Evolutionary conservation across 345 rosid genomes (phyloP).

Genomic region (Sisymbrium altissimum): DNA sequence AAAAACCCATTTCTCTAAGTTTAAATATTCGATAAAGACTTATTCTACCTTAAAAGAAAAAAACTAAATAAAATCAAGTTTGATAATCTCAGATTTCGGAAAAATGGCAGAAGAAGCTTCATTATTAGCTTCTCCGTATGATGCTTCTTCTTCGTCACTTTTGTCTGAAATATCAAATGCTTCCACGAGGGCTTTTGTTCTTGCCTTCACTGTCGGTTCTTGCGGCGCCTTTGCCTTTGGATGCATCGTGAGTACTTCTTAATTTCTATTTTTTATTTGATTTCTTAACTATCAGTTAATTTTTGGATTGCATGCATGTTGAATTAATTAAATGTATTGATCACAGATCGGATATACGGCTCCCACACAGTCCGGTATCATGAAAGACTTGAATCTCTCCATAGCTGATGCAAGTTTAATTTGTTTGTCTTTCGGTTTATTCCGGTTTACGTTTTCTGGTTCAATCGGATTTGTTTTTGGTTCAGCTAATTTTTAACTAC

Average conservation of each 20-base stretch:
- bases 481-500: background rate
- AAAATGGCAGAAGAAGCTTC: background rate
- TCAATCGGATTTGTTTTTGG: background rate
- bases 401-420: conserved; percentile 28
- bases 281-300: background rate
- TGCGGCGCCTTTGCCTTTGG: conserved; percentile 33
- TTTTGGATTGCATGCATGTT: background rate
- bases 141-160: conserved; percentile 5
- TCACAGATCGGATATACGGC: conserved; percentile 30
- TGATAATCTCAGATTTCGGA: background rate
- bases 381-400: conserved; percentile 34
- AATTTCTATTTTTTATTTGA: background rate
- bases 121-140: background rate
- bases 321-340: background rate
- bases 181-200: conserved; percentile 28
- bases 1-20: background rate
- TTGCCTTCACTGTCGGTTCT: conserved; percentile 28
- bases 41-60: no score
- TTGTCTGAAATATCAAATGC: conserved; percentile 25
- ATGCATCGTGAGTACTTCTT: conserved; percentile 24
- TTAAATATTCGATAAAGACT: background rate
- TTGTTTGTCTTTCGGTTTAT: background rate
- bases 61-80: background rate
- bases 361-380: conserved; percentile 35
- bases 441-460: background rate